These are phyloP conservation scores for Hypoxylon sp. DNA, from an alignment of 2,329 filamentous ascomycete species.

Conservation along the genomic window DNA sequence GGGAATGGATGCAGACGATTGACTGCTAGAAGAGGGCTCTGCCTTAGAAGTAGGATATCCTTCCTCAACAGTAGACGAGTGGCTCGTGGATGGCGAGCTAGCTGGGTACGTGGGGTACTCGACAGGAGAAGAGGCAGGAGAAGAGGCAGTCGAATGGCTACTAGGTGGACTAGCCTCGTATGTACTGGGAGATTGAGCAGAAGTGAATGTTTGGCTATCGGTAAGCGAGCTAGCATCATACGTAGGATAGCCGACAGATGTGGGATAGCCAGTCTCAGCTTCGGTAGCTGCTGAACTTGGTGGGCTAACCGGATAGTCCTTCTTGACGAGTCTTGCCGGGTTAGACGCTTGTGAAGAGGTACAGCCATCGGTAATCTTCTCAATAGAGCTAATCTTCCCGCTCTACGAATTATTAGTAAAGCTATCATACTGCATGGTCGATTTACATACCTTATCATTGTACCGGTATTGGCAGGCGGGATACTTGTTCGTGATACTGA, in stretches of 20 bases:
- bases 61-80: constrained; percentile 12
- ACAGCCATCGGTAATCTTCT: constrained; percentile 49
- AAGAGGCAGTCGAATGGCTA: constrained; percentile 26
- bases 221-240: constrained; percentile 32
- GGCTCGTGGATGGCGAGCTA: constrained; percentile 22
- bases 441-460: constrained; percentile 49
- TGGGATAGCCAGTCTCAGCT: constrained; percentile 22
- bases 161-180: constrained; percentile 29
- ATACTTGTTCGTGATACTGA: constrained; percentile 55
- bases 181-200: constrained; percentile 12
- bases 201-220: constrained; percentile 2
- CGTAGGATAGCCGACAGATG: constrained; percentile 19
- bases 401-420: constrained; percentile 47
- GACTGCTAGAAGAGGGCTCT: constrained; percentile 15
- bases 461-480: constrained; percentile 54
- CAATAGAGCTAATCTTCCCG: constrained; percentile 48
- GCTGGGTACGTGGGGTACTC: constrained; percentile 30
- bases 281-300: constrained; percentile 19
- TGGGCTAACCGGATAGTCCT: constrained; percentile 35
- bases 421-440: background rate
- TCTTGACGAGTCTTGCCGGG: constrained; percentile 38
- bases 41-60: constrained; percentile 15
- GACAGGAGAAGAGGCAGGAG: constrained; percentile 27
- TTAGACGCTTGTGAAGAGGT: constrained; percentile 12
- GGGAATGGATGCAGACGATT: constrained; percentile 7